Percentiles rank a stretch among this genome's conserved stretches.
Conservation (phyloP, 2,329 filamentous ascomycete species). For the Gaeumannomyces sp. region DNA sequence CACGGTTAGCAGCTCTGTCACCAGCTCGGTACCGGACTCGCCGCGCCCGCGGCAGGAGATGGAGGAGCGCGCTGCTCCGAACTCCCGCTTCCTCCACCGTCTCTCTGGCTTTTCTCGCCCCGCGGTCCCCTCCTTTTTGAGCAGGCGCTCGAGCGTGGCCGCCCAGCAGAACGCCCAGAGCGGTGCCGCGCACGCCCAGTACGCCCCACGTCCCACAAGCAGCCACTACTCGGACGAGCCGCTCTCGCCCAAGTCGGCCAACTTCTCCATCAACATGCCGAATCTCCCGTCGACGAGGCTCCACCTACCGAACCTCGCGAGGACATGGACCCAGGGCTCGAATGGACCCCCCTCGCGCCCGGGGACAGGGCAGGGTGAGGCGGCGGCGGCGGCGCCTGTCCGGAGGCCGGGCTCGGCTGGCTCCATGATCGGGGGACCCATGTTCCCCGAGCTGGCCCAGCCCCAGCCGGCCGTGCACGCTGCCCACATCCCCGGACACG, state of each 20-base stretch:
- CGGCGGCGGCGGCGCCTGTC: background rate
- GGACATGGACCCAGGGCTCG: slow-evolving; percentile 31
- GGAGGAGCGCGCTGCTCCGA: slow-evolving; percentile 20
- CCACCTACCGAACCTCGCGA: slow-evolving; percentile 34
- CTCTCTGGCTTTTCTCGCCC: slow-evolving; percentile 22
- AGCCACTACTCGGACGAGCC: slow-evolving; percentile 15
- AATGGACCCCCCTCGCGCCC: slow-evolving; percentile 24
- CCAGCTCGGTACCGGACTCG: slow-evolving; percentile 11
- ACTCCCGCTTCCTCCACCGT: slow-evolving; percentile 20
- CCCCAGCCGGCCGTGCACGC: slow-evolving; percentile 17
- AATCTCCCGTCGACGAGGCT: slow-evolving; percentile 35
- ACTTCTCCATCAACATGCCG: slow-evolving; percentile 31
- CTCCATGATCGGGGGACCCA: slow-evolving; percentile 4
- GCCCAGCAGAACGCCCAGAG: slow-evolving; percentile 5
- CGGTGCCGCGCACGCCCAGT: slow-evolving; percentile 5
- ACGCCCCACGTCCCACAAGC: slow-evolving; percentile 19
- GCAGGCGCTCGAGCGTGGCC: slow-evolving; percentile 11
- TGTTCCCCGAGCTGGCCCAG: slow-evolving; percentile 9
- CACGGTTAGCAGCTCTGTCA: background rate
- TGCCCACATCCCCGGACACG: slow-evolving; percentile 12
- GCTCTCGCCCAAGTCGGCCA: slow-evolving; percentile 41
- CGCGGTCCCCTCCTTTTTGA: slow-evolving; percentile 23
- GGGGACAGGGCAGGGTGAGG: slow-evolving; percentile 5
- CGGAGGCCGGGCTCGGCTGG: background rate
- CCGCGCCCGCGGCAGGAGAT: slow-evolving; percentile 18